These are phyloP conservation scores for Scheffersomyces titani DNA, from an alignment of 1,139 yeast species.

Conservation along the genomic window DNA sequence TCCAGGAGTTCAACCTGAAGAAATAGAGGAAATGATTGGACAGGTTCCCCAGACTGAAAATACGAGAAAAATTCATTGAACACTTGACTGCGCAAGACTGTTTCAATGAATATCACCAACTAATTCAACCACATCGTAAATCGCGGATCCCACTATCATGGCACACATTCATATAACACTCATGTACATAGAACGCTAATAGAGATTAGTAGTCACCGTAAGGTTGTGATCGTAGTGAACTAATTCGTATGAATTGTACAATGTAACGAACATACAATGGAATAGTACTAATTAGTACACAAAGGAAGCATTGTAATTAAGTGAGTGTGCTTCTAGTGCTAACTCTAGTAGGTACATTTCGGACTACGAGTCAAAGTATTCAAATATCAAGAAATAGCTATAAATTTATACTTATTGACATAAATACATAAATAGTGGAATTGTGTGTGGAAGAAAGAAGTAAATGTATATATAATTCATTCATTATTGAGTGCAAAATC, in stretches of 20 bases:
- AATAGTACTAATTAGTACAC: too few relatives aligned
- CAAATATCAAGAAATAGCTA: neutral
- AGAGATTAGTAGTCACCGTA: neutral
- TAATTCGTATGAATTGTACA: neutral
- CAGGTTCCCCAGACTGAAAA: neutral
- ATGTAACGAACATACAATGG: neutral
- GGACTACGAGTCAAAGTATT: neutral
- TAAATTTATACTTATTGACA: too few relatives aligned
- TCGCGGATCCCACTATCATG: neutral
- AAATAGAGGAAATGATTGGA: neutral
- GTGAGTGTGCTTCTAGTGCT: neutral
- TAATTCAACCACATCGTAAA: neutral
- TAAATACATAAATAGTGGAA: neutral
- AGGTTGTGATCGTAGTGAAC: neutral
- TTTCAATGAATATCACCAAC: neutral
- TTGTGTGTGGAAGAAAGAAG: too few relatives aligned
- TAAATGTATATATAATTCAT: too few relatives aligned
- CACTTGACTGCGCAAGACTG: neutral
- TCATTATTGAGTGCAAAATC: conserved; percentile 5
- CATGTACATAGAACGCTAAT: neutral
- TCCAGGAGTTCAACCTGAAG: conserved; percentile 22
- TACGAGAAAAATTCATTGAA: neutral
- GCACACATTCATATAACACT: neutral
- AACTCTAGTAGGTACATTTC: too few relatives aligned
- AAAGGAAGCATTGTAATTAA: neutral